Evolutionary conservation across 2,329 filamentous ascomycete genomes (phyloP).

Genomic region (Ustulina deusta): DNA sequence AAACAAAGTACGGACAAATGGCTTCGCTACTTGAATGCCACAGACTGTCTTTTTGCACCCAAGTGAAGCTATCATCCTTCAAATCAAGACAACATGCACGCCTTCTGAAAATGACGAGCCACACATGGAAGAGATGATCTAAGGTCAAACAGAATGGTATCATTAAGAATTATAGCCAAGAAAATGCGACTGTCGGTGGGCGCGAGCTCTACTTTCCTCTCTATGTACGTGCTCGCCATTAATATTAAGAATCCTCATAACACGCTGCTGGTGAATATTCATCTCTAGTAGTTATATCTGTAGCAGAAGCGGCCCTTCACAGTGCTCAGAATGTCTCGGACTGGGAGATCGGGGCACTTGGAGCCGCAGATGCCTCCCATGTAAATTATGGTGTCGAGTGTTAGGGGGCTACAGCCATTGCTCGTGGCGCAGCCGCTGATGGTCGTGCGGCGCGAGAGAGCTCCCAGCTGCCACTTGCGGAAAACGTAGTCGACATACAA

Average conservation of each 20-base stretch:
- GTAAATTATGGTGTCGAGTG: slow-evolving; percentile 48
- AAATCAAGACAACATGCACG: background rate
- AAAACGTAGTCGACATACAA: slow-evolving; percentile 49
- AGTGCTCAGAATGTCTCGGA: slow-evolving; percentile 47
- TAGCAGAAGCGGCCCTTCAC: slow-evolving; percentile 48
- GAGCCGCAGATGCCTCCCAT: slow-evolving; percentile 44
- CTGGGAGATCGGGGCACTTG: slow-evolving; percentile 48
- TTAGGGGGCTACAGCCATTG: slow-evolving; percentile 46
- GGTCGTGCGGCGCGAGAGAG: slow-evolving; percentile 42
- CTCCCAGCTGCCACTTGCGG: slow-evolving; percentile 49
- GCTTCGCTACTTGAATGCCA: background rate
- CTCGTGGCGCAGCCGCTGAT: slow-evolving; percentile 49
- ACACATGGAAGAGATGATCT: background rate
- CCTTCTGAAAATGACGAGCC: background rate
- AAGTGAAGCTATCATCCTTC: background rate
- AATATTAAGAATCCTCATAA: slow-evolving; percentile 18
- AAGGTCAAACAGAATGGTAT: slow-evolving; percentile 34
- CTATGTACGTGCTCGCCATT: slow-evolving; percentile 24
- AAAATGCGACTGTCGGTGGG: slow-evolving; percentile 23
- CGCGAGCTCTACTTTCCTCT: slow-evolving; percentile 27
- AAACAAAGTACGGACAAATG: background rate
- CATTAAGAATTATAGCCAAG: slow-evolving; percentile 40
- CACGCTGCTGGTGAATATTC: slow-evolving; percentile 30
- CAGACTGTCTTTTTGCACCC: background rate
- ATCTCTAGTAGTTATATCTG: slow-evolving; percentile 48